phyloP scores from a whole-genome alignment of 2,329 filamentous ascomycete genomes.

The Fusarium aywerte region DNA sequence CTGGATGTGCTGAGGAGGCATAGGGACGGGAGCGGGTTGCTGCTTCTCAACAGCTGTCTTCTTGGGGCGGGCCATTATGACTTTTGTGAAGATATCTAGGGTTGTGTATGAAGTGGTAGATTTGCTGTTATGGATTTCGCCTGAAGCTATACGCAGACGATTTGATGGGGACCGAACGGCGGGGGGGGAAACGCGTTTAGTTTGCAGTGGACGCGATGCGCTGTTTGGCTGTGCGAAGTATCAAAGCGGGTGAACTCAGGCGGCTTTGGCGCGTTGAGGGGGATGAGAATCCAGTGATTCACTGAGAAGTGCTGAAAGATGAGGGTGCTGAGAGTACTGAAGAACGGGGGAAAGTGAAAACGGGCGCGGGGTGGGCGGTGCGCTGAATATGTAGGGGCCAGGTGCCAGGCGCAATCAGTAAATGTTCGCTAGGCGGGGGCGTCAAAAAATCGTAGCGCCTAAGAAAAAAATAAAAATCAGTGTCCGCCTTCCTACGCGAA shows the following conservation, averaged over 20 bases:
- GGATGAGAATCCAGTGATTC: conserved; percentile 29
- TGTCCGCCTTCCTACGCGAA: conserved; percentile 21
- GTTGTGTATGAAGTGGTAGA: background rate
- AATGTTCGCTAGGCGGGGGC: conserved; percentile 38
- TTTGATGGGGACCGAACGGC: conserved; percentile 7
- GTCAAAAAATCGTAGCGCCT: conserved; percentile 35
- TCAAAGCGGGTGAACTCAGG: conserved; percentile 43
- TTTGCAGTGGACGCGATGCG: conserved; percentile 35
- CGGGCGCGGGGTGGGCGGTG: conserved; percentile 51
- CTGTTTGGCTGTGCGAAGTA: conserved; percentile 36
- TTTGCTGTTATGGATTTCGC: conserved; percentile 8
- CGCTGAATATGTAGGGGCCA: conserved; percentile 52
- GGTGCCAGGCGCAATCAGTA: conserved; percentile 50
- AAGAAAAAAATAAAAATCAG: conserved; percentile 26
- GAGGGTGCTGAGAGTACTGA: conserved; percentile 48
- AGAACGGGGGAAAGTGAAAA: conserved; percentile 46
- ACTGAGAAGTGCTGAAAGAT: conserved; percentile 40
- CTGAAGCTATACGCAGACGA: conserved; percentile 10
- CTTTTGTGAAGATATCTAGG: conserved; percentile 2
- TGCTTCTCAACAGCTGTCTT: conserved; percentile 54
- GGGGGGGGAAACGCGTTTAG: conserved; percentile 24
- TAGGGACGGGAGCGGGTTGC: conserved; percentile 52
- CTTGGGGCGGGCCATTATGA: conserved; percentile 58
- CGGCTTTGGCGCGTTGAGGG: conserved; percentile 44
- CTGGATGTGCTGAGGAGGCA: conserved; percentile 38